A percentile compares a stretch with the other conserved stretches of the same genome.
Conservation (phyloP, 1,284 basidiomycete species). For the Earliella scabrosa region DNA sequence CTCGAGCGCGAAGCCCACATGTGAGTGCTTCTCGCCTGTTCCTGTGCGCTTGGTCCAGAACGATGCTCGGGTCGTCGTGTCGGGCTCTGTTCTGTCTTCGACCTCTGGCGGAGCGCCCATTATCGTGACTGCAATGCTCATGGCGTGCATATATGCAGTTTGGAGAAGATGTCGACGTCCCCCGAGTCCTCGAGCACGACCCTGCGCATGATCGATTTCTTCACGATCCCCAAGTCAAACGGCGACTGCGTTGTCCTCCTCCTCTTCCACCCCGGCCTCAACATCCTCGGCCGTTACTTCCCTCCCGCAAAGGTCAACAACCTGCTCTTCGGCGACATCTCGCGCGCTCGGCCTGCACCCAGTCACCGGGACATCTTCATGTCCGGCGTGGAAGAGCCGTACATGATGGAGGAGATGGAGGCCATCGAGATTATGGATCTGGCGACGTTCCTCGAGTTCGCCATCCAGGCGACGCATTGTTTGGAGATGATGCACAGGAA, state of each 20-base stretch:
- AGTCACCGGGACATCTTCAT: slow-evolving; percentile 56
- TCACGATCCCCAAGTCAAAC: slow-evolving; percentile 62
- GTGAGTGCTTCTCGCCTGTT: slow-evolving; percentile 41
- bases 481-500: slow-evolving; percentile 68
- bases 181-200: slow-evolving; percentile 56
- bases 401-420: slow-evolving; percentile 55
- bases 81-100: neutral
- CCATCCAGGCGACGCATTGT: slow-evolving; percentile 73
- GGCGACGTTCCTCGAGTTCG: slow-evolving; percentile 76
- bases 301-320: slow-evolving; percentile 69
- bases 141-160: slow-evolving; percentile 38
- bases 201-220: slow-evolving; percentile 64
- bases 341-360: slow-evolving; percentile 44
- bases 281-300: slow-evolving; percentile 67
- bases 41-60: neutral
- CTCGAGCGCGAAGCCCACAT: slow-evolving; percentile 74
- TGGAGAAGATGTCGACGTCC: slow-evolving; percentile 53
- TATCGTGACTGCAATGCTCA: neutral
- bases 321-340: slow-evolving; percentile 61
- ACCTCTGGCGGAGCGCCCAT: neutral
- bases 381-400: slow-evolving; percentile 50
- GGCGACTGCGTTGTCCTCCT: slow-evolving; percentile 71
- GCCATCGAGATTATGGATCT: slow-evolving; percentile 74
- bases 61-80: slow-evolving; percentile 1
- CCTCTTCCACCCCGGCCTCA: slow-evolving; percentile 66